phyloP scores from a whole-genome alignment of 1,284 basidiomycete genomes.

The Paramarasmius palmivorus region DNA sequence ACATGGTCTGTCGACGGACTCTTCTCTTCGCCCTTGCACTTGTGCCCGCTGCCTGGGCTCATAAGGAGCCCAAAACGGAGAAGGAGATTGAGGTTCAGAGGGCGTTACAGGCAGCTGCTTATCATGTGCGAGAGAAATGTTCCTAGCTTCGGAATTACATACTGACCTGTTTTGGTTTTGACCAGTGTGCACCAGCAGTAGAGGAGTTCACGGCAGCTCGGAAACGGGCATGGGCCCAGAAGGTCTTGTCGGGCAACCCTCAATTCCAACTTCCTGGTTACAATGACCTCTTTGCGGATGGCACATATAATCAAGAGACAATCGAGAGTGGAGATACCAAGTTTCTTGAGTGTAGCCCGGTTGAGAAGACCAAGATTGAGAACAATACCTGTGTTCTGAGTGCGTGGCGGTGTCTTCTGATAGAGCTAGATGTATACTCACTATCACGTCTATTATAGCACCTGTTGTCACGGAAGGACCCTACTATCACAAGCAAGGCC shows the following conservation, averaged over 20 bases:
- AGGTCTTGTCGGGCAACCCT: slow-evolving; percentile 41
- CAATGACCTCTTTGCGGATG: slow-evolving; percentile 43
- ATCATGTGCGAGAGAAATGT: slow-evolving; percentile 35
- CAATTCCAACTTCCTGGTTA: slow-evolving; percentile 42
- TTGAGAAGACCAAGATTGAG: slow-evolving; percentile 43
- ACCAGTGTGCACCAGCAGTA: slow-evolving; percentile 49
- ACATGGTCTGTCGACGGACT: background rate
- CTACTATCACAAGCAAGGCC: slow-evolving; percentile 46
- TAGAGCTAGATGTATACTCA: background rate
- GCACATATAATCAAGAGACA: slow-evolving; percentile 28
- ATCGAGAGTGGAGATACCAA: slow-evolving; percentile 25
- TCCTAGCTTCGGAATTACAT: background rate
- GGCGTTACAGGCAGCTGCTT: slow-evolving; percentile 47
- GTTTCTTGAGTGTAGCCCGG: slow-evolving; percentile 41
- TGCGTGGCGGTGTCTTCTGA: slow-evolving; percentile 14
- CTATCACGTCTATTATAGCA: slow-evolving; percentile 24
- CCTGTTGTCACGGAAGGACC: slow-evolving; percentile 52
- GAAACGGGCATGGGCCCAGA: slow-evolving; percentile 44
- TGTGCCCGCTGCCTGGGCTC: slow-evolving; percentile 26
- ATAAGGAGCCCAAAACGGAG: slow-evolving; percentile 41
- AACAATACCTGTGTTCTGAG: slow-evolving; percentile 49
- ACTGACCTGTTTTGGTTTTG: background rate
- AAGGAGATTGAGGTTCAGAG: slow-evolving; percentile 46
- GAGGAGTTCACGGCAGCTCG: slow-evolving; percentile 47
- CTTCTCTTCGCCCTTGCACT: slow-evolving; percentile 3